phyloP scores from a whole-genome alignment of 2,329 filamentous ascomycete species.

The Colletotrichum nymphaeae region DNA sequence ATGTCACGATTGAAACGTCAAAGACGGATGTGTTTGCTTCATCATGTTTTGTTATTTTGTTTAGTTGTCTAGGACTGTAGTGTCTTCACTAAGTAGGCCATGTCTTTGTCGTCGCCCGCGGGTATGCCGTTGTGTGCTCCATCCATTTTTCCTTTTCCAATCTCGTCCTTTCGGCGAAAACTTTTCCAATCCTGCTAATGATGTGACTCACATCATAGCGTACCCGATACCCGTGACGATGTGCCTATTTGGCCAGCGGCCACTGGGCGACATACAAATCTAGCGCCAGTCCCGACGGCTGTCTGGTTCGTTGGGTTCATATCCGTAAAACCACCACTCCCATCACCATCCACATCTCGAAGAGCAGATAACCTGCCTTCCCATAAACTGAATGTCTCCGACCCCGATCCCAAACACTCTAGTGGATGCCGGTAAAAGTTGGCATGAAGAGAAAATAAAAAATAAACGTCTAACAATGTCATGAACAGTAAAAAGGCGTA shows the following conservation, averaged over 20 bases:
- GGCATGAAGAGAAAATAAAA: constrained; percentile 33
- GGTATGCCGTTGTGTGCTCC: constrained; percentile 4
- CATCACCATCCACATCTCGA: neutral
- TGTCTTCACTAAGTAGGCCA: neutral
- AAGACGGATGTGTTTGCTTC: neutral
- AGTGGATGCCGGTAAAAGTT: constrained; percentile 20
- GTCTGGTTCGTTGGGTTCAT: constrained; percentile 14
- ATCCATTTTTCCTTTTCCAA: constrained; percentile 19
- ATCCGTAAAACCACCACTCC: constrained; percentile 19
- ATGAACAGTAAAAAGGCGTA: constrained; percentile 8
- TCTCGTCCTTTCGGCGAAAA: constrained; percentile 5
- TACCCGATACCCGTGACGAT: neutral
- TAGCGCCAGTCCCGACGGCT: constrained; percentile 18
- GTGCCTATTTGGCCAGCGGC: neutral
- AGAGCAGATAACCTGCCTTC: constrained; percentile 5
- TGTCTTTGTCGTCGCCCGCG: constrained; percentile 1
- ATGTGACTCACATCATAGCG: neutral
- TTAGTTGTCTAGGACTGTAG: constrained; percentile 30
- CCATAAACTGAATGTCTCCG: neutral
- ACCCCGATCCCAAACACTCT: constrained; percentile 20
- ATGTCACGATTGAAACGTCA: too few species aligned
- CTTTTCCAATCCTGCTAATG: neutral
- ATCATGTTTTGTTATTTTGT: constrained; percentile 23
- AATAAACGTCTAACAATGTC: constrained; percentile 36
- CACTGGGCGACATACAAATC: constrained; percentile 3